A percentile compares a stretch with the other conserved stretches of the same genome.
phyloP scores from a whole-genome alignment of 306 rosid species.

The barrel medic (Medicago truncatula) region MtrunA17r5.0-ANR NC_053044.1:46915001-46915500 shows the following conservation, averaged over 20 bases:
- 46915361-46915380: slow-evolving; percentile 61
- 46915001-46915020: too few relatives aligned
- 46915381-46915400: slow-evolving; percentile 49
- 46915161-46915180: slow-evolving; percentile 31
- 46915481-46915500: slow-evolving; percentile 10
- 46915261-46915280: slow-evolving; percentile 52
- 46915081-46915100: not conserved
- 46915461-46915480: slow-evolving; percentile 43
- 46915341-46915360: slow-evolving; percentile 50
- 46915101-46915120: not conserved
- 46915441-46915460: slow-evolving; percentile 51
- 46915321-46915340: slow-evolving; percentile 33
- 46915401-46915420: slow-evolving; percentile 41
- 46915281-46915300: slow-evolving; percentile 55
- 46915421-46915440: slow-evolving; percentile 55
- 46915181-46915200: slow-evolving; percentile 46
- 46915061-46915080: not conserved
- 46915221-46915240: slow-evolving; percentile 47
- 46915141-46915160: not conserved
- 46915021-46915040: too few relatives aligned
- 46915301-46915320: slow-evolving; percentile 49
- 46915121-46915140: not conserved
- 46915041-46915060: not conserved
- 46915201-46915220: slow-evolving; percentile 47
- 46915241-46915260: slow-evolving; percentile 48